These are phyloP conservation scores for Lactifluus rugatus DNA, from an alignment of 768 basidiomycete genomes.

Conservation along the genomic window DNA sequence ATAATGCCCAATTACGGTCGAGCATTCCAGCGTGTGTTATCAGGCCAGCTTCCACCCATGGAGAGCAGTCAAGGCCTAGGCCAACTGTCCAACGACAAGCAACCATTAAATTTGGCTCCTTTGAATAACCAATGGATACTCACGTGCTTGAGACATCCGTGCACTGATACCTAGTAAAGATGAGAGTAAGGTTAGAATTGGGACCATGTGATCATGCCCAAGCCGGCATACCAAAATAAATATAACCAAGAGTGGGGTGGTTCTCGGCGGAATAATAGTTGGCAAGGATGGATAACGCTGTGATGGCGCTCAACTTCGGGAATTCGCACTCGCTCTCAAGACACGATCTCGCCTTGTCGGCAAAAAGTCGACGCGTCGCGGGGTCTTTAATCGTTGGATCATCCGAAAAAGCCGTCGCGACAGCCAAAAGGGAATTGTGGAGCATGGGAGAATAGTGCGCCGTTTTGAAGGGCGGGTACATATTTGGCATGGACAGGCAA, in stretches of 20 bases:
- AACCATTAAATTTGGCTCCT: background rate
- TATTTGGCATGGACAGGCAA: slow-evolving; percentile 25
- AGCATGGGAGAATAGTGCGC: slow-evolving; percentile 64
- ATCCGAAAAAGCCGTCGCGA: slow-evolving; percentile 32
- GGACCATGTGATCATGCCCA: background rate
- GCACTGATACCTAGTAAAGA: slow-evolving; percentile 41
- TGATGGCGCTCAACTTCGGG: slow-evolving; percentile 35
- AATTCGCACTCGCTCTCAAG: slow-evolving; percentile 33
- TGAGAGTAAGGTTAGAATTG: background rate
- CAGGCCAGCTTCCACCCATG: slow-evolving; percentile 43
- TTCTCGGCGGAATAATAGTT: slow-evolving; percentile 31
- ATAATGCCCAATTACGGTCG: slow-evolving; percentile 52
- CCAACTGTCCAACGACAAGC: slow-evolving; percentile 45
- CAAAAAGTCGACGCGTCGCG: slow-evolving; percentile 27
- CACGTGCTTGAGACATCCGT: slow-evolving; percentile 49
- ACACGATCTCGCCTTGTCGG: slow-evolving; percentile 30
- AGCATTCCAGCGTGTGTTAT: slow-evolving; percentile 44
- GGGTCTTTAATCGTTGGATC: slow-evolving; percentile 27
- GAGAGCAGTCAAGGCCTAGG: slow-evolving; percentile 45
- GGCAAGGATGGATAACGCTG: slow-evolving; percentile 31
- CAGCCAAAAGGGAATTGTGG: slow-evolving; percentile 52
- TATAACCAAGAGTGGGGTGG: slow-evolving; percentile 36
- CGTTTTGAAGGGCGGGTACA: slow-evolving; percentile 30
- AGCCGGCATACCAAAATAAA: slow-evolving; percentile 31
- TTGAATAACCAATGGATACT: slow-evolving; percentile 23